A percentile compares a stretch with the other conserved stretches of the same genome.
These are phyloP conservation scores for Suhomyces vadensis DNA, from an alignment of 805 yeast genomes.

Conservation along the genomic window DNA sequence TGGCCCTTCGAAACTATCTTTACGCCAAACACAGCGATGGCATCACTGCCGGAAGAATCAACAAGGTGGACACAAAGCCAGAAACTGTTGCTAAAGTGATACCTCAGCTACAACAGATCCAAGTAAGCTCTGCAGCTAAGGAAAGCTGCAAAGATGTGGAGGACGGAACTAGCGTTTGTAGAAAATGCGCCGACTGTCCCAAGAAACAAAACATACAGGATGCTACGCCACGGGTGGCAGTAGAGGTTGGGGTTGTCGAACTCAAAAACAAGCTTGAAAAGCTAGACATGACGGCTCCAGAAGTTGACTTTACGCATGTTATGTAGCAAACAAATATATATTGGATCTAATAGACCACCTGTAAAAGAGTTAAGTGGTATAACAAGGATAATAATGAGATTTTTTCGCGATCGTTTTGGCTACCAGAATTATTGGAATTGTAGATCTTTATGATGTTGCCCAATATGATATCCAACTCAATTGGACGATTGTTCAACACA, in stretches of 20 bases:
- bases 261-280: conserved; percentile 8
- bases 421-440: conserved; percentile 5
- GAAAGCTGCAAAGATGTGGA: conserved; percentile 11
- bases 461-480: conserved; percentile 70
- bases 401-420: conserved; percentile 4
- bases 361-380: conserved; percentile 10
- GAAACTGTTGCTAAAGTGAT: too few species aligned
- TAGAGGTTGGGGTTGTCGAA: conserved; percentile 11
- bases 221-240: conserved; percentile 11
- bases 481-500: conserved; percentile 60
- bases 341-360: not conserved
- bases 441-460: conserved; percentile 45
- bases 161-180: conserved; percentile 28
- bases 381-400: conserved; percentile 15
- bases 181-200: conserved; percentile 32
- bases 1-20: conserved; percentile 45
- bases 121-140: not conserved
- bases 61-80: conserved; percentile 10
- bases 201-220: conserved; percentile 10
- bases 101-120: conserved; percentile 5
- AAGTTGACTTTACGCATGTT: conserved; percentile 4
- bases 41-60: conserved; percentile 15
- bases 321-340: not conserved
- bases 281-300: not conserved
- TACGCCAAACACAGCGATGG: conserved; percentile 39